A percentile compares a stretch with the other conserved stretches of the same genome.
Conservation (phyloP, 768 basidiomycete genomes). For the Dictyophora rubrovolvata region DNA sequence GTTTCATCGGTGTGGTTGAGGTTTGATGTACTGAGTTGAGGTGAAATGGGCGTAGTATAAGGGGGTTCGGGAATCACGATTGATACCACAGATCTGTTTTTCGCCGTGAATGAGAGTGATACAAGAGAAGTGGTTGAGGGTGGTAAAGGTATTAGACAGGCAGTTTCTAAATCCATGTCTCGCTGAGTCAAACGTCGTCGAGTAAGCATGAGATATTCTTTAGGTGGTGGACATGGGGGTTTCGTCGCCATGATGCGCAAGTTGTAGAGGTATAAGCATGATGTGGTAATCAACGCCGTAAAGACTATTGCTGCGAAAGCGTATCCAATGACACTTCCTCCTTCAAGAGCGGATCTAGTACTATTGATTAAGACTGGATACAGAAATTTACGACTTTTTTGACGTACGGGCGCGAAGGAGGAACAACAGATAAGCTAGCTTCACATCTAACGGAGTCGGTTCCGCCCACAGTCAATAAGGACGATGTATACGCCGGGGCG, state of each 20-base stretch:
- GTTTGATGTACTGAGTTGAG: background rate
- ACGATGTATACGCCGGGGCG: background rate
- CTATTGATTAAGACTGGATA: background rate
- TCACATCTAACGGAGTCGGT: background rate
- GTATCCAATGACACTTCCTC: background rate
- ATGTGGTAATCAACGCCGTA: background rate
- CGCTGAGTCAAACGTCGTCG: background rate
- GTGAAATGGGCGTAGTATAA: background rate
- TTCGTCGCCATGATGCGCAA: background rate
- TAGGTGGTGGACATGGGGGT: background rate
- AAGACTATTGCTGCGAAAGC: background rate
- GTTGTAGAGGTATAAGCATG: background rate
- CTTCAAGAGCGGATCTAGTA: background rate
- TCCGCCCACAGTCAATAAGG: slow-evolving; percentile 1
- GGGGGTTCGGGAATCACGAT: background rate
- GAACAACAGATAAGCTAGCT: too few species aligned
- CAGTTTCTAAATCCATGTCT: background rate
- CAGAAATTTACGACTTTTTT: background rate
- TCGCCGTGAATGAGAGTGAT: background rate
- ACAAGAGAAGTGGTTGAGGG: background rate
- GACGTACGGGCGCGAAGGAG: background rate
- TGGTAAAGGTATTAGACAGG: background rate
- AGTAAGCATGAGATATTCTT: background rate
- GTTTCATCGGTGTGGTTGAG: background rate
- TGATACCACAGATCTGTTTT: background rate